Conservation (phyloP, 176 grass and related monocot genomes). For the Oryza coarctata region DNA sequence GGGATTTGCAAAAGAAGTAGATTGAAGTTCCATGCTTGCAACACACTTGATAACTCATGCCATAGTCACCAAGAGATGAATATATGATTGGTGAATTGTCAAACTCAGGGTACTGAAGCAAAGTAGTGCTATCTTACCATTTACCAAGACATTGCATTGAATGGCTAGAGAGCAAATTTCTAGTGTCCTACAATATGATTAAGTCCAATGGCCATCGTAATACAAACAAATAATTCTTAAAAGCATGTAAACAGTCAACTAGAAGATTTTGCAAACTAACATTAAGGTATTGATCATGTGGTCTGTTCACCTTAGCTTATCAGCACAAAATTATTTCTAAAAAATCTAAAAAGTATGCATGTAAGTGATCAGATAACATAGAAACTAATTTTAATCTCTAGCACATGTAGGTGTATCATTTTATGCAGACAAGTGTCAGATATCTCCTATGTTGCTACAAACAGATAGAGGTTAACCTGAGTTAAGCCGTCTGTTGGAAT, state of each 20-base stretch:
- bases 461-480: conserved; percentile 42
- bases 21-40: background rate
- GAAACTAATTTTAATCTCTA: background rate
- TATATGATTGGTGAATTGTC: background rate
- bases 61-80: background rate
- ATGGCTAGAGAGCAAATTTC: background rate
- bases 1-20: background rate
- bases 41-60: background rate
- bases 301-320: background rate
- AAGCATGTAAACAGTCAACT: background rate
- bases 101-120: background rate
- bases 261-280: conserved; percentile 4
- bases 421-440: background rate
- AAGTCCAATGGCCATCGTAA: background rate
- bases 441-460: background rate
- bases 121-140: background rate
- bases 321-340: background rate
- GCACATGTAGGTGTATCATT: background rate
- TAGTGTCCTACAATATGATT: background rate
- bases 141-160: background rate
- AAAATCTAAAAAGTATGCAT: background rate
- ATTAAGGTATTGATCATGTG: background rate
- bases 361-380: background rate
- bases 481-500: conserved; percentile 56
- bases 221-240: background rate